Evolutionary conservation across 768 basidiomycete genomes (phyloP), one percentile per base, ranked within the genome.

Genomic region (Strobilomyces dryophilus): DNA sequence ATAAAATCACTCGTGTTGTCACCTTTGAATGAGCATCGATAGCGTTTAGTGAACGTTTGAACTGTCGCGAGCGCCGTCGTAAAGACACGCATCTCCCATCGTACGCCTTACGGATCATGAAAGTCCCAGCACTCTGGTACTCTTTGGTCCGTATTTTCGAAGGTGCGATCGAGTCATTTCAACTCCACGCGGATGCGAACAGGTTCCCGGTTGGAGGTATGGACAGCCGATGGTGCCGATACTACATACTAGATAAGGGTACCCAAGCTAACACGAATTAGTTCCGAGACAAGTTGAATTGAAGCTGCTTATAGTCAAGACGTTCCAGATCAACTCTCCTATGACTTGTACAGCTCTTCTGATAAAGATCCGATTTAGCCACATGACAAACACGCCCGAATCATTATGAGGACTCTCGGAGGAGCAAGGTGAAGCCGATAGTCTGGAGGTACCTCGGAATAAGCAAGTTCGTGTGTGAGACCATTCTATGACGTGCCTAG

Each of bases 321-420:
- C 24, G 52, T 47, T 29, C 60, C 60, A 60, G 50, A 57, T 65
- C 62, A 53, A 21, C 46, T 15, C 37, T 45, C 35, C n/a, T 7
- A 14, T 42, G 11, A 47, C 53, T 44, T 51, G 15, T 57, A 45
- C 45, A 52, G 55, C 47, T 26, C 43, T 59, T 65, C 64, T 62
- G 68, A 68, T 70, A 70, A 62, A 58, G 57, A 54, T 56, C 56
- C 53, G 51, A 53, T 47, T 15, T 53, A 57, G 67, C 69, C 67
- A 68, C 59, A 70, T 70, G 59, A 66, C 59, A 64, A 68, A 61
- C 61, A 58, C 44, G 35, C 51, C 24, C 47, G 51, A 26, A 29
- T 29, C 9, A 29, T 52, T 54, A 51, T 41, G 52, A 54, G 45
- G 51, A 43, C 45, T 52, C 48, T 52, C 48, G 47, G 39, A 53